These are phyloP conservation scores for Vararia minispora DNA, from an alignment of 768 basidiomycete genomes.

Conservation along the genomic window DNA sequence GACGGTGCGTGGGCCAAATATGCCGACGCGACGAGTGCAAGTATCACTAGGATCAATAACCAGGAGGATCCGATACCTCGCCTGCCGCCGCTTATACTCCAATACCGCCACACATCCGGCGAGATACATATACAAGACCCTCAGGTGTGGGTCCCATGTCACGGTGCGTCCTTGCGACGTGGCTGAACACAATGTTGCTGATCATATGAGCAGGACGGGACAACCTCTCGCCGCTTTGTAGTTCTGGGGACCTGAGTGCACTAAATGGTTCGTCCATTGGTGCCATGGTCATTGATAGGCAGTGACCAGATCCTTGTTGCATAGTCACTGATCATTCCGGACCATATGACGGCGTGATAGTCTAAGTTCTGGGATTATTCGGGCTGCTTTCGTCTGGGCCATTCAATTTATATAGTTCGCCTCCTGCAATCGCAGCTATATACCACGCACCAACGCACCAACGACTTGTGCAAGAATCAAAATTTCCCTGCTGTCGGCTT, in stretches of 20 bases:
- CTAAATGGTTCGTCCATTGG: too few relatives aligned
- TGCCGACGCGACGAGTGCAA: too few relatives aligned
- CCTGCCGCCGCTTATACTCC: neutral
- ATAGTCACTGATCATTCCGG: neutral
- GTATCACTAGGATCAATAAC: too few relatives aligned
- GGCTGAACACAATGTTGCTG: neutral
- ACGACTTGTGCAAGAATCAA: too few relatives aligned
- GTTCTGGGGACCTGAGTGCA: neutral
- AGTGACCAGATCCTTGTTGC: neutral
- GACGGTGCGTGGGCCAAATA: constrained; percentile 20
- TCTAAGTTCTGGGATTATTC: too few relatives aligned
- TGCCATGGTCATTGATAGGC: too few relatives aligned
- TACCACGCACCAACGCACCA: too few relatives aligned
- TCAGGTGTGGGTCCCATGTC: neutral
- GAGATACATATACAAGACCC: neutral
- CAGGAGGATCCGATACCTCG: neutral
- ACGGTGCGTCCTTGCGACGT: neutral
- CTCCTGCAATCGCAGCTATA: too few relatives aligned
- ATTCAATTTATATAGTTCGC: too few relatives aligned
- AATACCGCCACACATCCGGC: neutral
- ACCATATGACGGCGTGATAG: constrained; percentile 1
- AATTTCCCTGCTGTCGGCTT: too few relatives aligned
- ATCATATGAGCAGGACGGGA: neutral
- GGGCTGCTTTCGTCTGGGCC: too few relatives aligned
- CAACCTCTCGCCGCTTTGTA: neutral